Base-by-base conservation (phyloP, 2,329 filamentous ascomycete genomes). In the Cladorrhinum sp. region DNA sequence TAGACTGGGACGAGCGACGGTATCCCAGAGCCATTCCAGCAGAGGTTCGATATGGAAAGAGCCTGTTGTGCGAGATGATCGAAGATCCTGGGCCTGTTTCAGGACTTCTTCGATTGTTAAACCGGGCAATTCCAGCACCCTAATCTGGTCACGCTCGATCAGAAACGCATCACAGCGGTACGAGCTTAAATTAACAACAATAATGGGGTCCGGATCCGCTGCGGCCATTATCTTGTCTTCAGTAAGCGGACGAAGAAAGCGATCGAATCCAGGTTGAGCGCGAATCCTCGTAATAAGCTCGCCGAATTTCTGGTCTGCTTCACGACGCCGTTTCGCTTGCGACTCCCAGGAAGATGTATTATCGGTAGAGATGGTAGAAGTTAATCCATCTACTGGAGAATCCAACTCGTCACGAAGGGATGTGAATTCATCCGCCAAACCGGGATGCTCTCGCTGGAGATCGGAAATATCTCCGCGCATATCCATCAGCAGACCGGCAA, bases 321-420 rank as follows among this genome's bases (percentile, higher is more conserved):
- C 23, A 55, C 36, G 51, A 30, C 58, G 61, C 18, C 49, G 58
- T 51, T 39, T 58, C 30, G 49, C 50, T 55, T 51, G 55, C 21
- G 16, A 55, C 30, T 42, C 46, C 55, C 55, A 55, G 8, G 55
- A 55, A 2, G 33, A 33, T 46, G n/a, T 18, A 16, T 28, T 14
- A 49, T 55, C 49, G 21, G 18, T 49, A 28, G 26, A 30, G 10
- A 30, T 30, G 5, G 55, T 48, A 49, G 36, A 24, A 49, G 39
- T 49, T 9, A 24, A 57, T 18, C 36, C 21, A 36, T 48, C 55
- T 18, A 7, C 24, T 26, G 58, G 55, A 5, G 20, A 26, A 30
- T 64, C 62, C 61, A 66, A 62, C 61, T 66, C 60, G 65, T 68
- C 33, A 49, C 65, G 66, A 55, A 59, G 55, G 49, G 63, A 55